These are phyloP conservation scores for Cynara cardunculus DNA, from an alignment of 129 eudicot species.

Conservation along the genomic window DNA sequence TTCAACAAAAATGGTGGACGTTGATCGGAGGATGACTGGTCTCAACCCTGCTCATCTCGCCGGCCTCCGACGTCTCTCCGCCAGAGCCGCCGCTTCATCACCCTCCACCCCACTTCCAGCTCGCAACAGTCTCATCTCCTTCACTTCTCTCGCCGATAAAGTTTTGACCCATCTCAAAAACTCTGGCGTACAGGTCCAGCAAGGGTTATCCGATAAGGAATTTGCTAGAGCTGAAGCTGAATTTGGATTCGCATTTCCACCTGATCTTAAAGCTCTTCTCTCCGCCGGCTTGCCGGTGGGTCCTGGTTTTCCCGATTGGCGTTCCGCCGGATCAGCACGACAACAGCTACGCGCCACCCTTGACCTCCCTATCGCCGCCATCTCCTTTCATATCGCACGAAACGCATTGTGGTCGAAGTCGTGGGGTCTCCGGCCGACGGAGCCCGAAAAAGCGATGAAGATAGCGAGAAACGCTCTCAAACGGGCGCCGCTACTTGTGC, in stretches of 20 bases:
- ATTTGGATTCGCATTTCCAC: conserved; percentile 88
- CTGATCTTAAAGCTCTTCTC: conserved; percentile 80
- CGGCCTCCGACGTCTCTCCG: conserved; percentile 97
- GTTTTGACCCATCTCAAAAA: conserved; percentile 56
- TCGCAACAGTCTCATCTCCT: conserved; percentile 71
- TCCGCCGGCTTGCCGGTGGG: conserved; percentile 79
- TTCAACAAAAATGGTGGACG: conserved; percentile 70
- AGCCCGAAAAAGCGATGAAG: conserved; percentile 80
- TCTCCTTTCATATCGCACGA: conserved; percentile 73
- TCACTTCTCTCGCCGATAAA: conserved; percentile 74
- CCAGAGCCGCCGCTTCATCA: conserved; percentile 77
- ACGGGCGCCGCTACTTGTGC: conserved; percentile 74
- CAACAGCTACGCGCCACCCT: conserved; percentile 66
- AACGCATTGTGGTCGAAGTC: conserved; percentile 79
- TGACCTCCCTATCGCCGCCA: conserved; percentile 78
- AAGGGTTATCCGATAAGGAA: conserved; percentile 65
- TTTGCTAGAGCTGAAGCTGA: conserved; percentile 89
- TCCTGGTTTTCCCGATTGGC: conserved; percentile 95
- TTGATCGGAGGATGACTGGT: conserved; percentile 88
- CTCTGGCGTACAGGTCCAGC: conserved; percentile 51
- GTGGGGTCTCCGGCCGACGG: conserved; percentile 79
- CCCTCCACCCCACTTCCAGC: conserved; percentile 78
- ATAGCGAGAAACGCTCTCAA: conserved; percentile 70
- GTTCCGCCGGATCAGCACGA: conserved; percentile 57
- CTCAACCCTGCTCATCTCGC: conserved; percentile 86